A percentile compares a stretch with the other conserved stretches of the same genome.
These are phyloP conservation scores for Psophocarpus tetragonolobus DNA, from an alignment of 306 rosid genomes.

Conservation along the genomic window DNA sequence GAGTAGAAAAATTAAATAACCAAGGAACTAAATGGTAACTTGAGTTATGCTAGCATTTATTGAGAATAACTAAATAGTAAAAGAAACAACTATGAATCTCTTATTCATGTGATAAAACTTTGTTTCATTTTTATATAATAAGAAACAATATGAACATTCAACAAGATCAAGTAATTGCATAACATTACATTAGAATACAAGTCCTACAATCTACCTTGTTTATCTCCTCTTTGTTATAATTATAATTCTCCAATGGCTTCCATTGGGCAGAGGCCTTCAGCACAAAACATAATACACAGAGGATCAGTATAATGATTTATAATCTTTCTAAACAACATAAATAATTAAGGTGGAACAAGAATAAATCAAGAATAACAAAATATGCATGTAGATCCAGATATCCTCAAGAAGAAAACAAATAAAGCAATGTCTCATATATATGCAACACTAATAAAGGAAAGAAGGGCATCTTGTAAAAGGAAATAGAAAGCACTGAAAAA, in stretches of 20 bases:
- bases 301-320: conserved; percentile 27
- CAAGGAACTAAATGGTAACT: not conserved
- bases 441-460: not conserved
- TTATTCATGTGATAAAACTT: not conserved
- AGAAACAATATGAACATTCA: conserved; percentile 24
- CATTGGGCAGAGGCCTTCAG: conserved; percentile 59
- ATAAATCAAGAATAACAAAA: not conserved
- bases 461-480: not conserved
- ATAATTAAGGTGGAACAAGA: conserved; percentile 13
- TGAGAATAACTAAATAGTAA: not conserved
- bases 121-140: conserved; percentile 17
- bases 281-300: conserved; percentile 33
- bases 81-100: not conserved
- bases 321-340: conserved; percentile 14
- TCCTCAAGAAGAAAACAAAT: conserved; percentile 10
- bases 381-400: not conserved
- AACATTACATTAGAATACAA: conserved; percentile 26
- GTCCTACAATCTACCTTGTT: conserved; percentile 63
- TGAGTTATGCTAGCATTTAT: conserved; percentile 16
- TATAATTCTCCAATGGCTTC: conserved; percentile 69
- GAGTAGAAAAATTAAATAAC: not conserved
- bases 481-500: conserved; percentile 1
- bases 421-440: not conserved
- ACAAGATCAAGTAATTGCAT: conserved; percentile 19
- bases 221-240: conserved; percentile 89